Percentiles rank a stretch among this genome's conserved stretches.
Evolutionary conservation across 176 grass and related monocot species (phyloP).

Genomic region (Aegilops longissima): DNA sequence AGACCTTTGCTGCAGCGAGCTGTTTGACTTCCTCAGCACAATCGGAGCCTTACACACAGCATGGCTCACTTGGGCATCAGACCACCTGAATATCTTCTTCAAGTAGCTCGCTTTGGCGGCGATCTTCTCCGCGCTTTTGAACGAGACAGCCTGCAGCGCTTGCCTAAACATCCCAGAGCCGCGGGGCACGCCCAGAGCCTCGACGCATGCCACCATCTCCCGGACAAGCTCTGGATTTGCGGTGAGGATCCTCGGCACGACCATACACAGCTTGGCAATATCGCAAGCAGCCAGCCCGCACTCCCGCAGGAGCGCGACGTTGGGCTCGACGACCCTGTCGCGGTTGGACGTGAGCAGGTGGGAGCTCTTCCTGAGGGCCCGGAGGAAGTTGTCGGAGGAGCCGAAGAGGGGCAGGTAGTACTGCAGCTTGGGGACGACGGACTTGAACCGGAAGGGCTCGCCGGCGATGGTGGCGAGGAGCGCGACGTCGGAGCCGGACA

Average conservation of each 20-base stretch:
- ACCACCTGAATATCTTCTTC: neutral
- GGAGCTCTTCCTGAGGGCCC: neutral
- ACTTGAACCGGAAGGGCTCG: neutral
- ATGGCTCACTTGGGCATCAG: neutral
- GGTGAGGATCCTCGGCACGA: neutral
- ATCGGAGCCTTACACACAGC: neutral
- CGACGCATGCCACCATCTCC: neutral
- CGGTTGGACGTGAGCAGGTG: neutral
- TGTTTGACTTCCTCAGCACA: neutral
- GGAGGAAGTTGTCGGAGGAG: neutral
- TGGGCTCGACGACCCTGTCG: neutral
- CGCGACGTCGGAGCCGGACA: neutral
- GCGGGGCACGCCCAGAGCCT: neutral
- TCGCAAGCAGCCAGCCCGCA: neutral
- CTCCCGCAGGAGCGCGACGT: neutral
- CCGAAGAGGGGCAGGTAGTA: conserved; percentile 1
- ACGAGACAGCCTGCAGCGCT: neutral
- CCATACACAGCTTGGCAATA: neutral
- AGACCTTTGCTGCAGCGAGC: neutral
- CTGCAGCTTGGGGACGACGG: neutral
- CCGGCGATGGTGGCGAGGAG: neutral
- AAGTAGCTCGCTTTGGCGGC: neutral
- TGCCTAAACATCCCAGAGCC: neutral
- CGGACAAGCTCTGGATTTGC: neutral
- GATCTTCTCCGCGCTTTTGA: neutral